A percentile compares a stretch with the other conserved stretches of the same genome.
These are phyloP conservation scores for Moelleriella libera DNA, from an alignment of 2,329 filamentous ascomycete genomes.

Conservation along the genomic window DNA sequence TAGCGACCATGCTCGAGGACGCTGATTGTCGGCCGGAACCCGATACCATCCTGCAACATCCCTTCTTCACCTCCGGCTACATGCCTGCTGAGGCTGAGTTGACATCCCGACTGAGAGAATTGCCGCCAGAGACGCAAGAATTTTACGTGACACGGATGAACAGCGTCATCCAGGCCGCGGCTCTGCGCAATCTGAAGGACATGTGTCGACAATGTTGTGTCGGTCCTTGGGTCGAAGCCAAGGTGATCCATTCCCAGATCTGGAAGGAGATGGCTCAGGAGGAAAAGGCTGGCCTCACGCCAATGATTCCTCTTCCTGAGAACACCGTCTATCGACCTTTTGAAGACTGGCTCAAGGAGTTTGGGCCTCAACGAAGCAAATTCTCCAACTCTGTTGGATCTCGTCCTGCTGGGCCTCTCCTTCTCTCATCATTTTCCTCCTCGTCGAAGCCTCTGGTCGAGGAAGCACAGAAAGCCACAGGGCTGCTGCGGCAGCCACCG, in stretches of 20 bases:
- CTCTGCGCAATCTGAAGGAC: constrained; percentile 37
- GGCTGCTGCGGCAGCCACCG: constrained; percentile 36
- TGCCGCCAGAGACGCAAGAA: constrained; percentile 39
- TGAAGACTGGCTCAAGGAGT: constrained; percentile 44
- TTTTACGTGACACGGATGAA: constrained; percentile 39
- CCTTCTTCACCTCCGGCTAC: constrained; percentile 66
- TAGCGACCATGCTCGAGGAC: constrained; percentile 61
- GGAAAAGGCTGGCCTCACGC: constrained; percentile 51
- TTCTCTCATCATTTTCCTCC: constrained; percentile 2
- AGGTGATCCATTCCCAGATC: constrained; percentile 37
- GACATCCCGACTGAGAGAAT: constrained; percentile 40
- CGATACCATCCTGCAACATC: constrained; percentile 64
- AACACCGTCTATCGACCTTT: constrained; percentile 51
- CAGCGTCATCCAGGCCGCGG: constrained; percentile 28
- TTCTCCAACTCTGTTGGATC: constrained; percentile 1
- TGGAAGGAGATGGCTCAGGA: constrained; percentile 57
- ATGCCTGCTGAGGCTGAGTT: constrained; percentile 51
- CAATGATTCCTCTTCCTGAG: constrained; percentile 45
- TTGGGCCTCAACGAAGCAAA: constrained; percentile 12
- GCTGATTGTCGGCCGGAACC: constrained; percentile 62
- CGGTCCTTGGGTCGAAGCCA: constrained; percentile 35
- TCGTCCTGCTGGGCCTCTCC: constrained; percentile 1
- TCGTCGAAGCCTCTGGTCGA: constrained; percentile 14
- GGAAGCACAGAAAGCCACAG: constrained; percentile 18
- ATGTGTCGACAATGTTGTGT: constrained; percentile 45